phyloP scores from a whole-genome alignment of 1,139 yeast genomes.

The Lodderomyces oxycetoniae region DNA sequence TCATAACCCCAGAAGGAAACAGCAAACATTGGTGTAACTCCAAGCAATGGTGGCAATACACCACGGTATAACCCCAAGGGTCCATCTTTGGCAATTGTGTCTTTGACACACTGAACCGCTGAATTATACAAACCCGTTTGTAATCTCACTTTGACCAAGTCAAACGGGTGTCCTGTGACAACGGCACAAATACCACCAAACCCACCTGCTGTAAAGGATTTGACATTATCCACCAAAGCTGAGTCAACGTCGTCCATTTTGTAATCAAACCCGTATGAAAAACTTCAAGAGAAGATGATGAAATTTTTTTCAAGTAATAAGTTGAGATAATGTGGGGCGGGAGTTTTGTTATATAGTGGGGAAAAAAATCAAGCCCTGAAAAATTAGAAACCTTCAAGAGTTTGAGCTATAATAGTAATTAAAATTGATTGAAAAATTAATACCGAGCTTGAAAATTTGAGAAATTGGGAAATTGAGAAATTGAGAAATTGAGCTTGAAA shows the following conservation, averaged over 20 bases:
- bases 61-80: conserved; percentile 79
- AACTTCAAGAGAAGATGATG: not conserved
- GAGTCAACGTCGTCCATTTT: conserved; percentile 48
- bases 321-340: no score
- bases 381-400: no score
- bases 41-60: conserved; percentile 82
- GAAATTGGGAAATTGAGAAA: no score
- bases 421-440: no score
- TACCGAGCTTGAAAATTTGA: no score
- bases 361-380: not conserved
- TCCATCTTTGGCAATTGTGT: conserved; percentile 70
- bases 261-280: not conserved
- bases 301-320: not conserved
- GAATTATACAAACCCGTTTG: conserved; percentile 69
- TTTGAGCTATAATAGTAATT: no score
- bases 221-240: conserved; percentile 48
- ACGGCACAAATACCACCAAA: conserved; percentile 46
- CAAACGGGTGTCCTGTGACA: conserved; percentile 93
- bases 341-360: no score
- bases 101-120: conserved; percentile 62
- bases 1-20: conserved; percentile 99
- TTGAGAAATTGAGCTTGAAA: no score
- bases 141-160: conserved; percentile 83
- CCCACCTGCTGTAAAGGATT: conserved; percentile 90
- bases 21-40: conserved; percentile 98